Percentiles rank a stretch among this genome's conserved stretches.
phyloP scores from a whole-genome alignment of 2,329 filamentous ascomycete genomes.

The Claviceps cyperi region DNA sequence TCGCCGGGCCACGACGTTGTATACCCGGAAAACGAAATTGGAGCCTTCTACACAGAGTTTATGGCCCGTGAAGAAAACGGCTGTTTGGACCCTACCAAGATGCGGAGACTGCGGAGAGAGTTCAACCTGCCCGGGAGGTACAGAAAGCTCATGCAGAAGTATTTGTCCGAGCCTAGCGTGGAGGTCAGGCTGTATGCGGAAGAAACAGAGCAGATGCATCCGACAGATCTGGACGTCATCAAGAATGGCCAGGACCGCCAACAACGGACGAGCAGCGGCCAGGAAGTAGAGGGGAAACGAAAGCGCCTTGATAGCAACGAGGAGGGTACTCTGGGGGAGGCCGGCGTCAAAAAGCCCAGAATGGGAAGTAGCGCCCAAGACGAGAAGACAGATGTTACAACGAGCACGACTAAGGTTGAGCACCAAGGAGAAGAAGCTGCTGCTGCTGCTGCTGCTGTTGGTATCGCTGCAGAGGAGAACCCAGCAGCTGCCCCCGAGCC shows the following conservation, averaged over 20 bases:
- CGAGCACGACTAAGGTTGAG: background rate
- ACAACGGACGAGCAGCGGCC: background rate
- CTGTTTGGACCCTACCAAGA: slow-evolving; percentile 64
- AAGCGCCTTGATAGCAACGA: slow-evolving; percentile 7
- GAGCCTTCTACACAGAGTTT: slow-evolving; percentile 70
- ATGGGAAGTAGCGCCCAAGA: background rate
- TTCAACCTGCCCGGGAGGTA: slow-evolving; percentile 82
- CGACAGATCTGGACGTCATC: slow-evolving; percentile 69
- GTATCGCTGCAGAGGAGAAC: slow-evolving; percentile 5
- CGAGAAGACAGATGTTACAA: background rate
- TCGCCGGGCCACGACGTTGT: slow-evolving; percentile 82
- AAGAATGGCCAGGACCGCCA: slow-evolving; percentile 17
- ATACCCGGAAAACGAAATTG: slow-evolving; percentile 74
- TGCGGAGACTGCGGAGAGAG: slow-evolving; percentile 76
- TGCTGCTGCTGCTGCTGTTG: background rate
- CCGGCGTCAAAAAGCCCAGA: slow-evolving; percentile 4
- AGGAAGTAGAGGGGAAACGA: slow-evolving; percentile 7
- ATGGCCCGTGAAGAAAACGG: slow-evolving; percentile 74
- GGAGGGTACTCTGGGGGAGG: slow-evolving; percentile 3
- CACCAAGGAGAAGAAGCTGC: slow-evolving; percentile 1
- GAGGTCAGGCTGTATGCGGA: slow-evolving; percentile 56
- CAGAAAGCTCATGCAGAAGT: slow-evolving; percentile 65
- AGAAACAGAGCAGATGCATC: slow-evolving; percentile 70
- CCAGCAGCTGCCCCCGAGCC: slow-evolving; percentile 12
- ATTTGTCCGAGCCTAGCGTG: slow-evolving; percentile 48